Percentiles rank a stretch among this genome's conserved stretches.
These are phyloP conservation scores for Phialophora expanda DNA, from an alignment of 2,329 filamentous ascomycete genomes.

Conservation along the genomic window DNA sequence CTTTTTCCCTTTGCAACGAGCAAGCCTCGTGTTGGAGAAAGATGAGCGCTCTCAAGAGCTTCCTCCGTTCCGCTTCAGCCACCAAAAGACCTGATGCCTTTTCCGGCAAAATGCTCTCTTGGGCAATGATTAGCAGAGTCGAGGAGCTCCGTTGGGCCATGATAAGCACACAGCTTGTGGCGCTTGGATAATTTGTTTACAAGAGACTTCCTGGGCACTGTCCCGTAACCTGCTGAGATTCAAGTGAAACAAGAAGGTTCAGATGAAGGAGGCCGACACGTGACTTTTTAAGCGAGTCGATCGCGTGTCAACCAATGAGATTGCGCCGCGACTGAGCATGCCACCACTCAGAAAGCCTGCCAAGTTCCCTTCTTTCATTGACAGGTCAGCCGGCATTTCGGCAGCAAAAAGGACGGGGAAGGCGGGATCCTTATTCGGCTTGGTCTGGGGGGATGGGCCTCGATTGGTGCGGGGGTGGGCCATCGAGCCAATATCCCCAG, in stretches of 20 bases:
- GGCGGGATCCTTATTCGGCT: not conserved
- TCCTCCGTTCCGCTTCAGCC: not conserved
- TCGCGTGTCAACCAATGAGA: not conserved
- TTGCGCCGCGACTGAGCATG: not conserved
- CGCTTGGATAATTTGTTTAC: not conserved
- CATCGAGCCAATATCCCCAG: not conserved
- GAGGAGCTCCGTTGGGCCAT: not conserved
- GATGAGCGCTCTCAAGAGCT: not conserved
- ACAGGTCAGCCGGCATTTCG: slow-evolving; percentile 5
- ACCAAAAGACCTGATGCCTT: not conserved
- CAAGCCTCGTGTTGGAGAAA: slow-evolving; percentile 11
- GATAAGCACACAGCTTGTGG: not conserved
- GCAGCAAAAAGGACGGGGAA: slow-evolving; percentile 1
- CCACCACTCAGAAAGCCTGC: not conserved
- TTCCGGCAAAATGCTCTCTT: not conserved
- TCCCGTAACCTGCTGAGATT: not conserved
- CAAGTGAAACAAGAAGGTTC: not conserved
- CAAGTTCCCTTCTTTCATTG: not conserved
- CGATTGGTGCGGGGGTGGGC: slow-evolving; percentile 8
- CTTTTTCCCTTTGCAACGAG: too few relatives aligned
- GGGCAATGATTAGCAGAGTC: not conserved
- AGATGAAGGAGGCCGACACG: not conserved
- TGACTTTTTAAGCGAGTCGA: not conserved
- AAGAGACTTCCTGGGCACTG: not conserved
- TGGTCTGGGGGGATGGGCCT: slow-evolving; percentile 1